Percentiles rank a stretch among this genome's conserved stretches.
Conservation (phyloP, 2,329 filamentous ascomycete genomes). For the Herpotrichia juniperi region DNA sequence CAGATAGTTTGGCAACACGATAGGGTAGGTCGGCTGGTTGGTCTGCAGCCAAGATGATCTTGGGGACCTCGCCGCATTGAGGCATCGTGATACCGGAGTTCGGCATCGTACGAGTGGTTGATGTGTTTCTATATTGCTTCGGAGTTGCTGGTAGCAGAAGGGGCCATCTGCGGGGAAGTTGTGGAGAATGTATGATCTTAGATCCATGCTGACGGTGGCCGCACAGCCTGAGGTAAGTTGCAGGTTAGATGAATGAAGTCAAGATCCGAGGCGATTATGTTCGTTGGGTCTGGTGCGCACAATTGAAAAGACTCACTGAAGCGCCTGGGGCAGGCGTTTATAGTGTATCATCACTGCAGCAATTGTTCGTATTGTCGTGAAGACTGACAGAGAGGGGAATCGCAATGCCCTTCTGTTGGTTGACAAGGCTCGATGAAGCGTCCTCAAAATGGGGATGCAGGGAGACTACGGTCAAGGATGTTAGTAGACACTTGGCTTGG, state of each 20-base stretch:
- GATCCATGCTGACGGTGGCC: background rate
- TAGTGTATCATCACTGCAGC: conserved; percentile 13
- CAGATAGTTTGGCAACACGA: conserved; percentile 29
- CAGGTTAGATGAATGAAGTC: conserved; percentile 30
- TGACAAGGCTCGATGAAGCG: no score
- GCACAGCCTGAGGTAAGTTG: conserved; percentile 18
- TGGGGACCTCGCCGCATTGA: conserved; percentile 6
- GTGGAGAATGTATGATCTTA: background rate
- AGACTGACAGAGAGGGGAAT: background rate
- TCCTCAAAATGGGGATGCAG: no score
- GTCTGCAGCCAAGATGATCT: conserved; percentile 33
- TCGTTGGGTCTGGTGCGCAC: conserved; percentile 22
- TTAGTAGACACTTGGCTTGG: background rate
- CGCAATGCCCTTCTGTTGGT: no score
- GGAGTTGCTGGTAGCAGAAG: background rate
- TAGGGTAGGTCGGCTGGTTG: conserved; percentile 33
- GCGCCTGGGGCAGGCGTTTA: conserved; percentile 20
- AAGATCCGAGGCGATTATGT: conserved; percentile 33
- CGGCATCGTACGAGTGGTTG: conserved; percentile 1
- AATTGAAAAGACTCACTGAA: conserved; percentile 31
- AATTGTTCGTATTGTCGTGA: background rate
- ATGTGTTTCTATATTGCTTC: background rate
- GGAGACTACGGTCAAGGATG: no score
- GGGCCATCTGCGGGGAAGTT: conserved; percentile 1
- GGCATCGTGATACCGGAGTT: background rate